phyloP scores from a whole-genome alignment of 2,329 filamentous ascomycete genomes.

The Elsinoe australis region DNA sequence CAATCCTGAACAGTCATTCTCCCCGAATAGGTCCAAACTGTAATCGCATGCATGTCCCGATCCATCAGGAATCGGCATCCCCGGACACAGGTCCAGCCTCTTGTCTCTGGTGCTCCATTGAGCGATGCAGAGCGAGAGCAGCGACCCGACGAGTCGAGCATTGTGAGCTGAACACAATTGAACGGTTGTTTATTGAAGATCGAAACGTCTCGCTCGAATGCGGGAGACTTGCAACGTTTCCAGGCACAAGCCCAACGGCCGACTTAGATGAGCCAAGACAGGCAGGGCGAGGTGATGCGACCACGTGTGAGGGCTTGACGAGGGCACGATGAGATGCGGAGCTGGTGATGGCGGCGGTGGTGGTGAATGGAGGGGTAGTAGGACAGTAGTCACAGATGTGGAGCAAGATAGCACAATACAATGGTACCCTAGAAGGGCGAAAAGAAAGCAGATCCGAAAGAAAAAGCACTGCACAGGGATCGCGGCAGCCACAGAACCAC shows the following conservation, averaged over 20 bases:
- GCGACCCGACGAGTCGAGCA: slow-evolving; percentile 2
- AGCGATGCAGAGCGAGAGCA: slow-evolving; percentile 2
- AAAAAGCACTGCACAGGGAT: slow-evolving; percentile 13
- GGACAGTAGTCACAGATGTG: background rate
- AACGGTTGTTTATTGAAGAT: slow-evolving; percentile 17
- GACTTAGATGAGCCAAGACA: slow-evolving; percentile 16
- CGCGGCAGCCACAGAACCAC: slow-evolving; percentile 10
- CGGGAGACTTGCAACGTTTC: slow-evolving; percentile 12
- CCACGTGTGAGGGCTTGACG: slow-evolving; percentile 14
- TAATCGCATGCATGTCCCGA: slow-evolving; percentile 10
- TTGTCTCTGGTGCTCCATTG: background rate
- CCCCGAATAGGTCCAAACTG: slow-evolving; percentile 11
- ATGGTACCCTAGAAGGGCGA: slow-evolving; percentile 15
- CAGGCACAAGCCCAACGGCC: slow-evolving; percentile 17
- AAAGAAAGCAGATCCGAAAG: slow-evolving; percentile 14
- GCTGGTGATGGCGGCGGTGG: slow-evolving; percentile 6
- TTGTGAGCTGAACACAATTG: slow-evolving; percentile 16
- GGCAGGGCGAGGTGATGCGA: background rate
- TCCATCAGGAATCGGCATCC: slow-evolving; percentile 16
- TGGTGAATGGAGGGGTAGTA: background rate
- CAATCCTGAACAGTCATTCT: slow-evolving; percentile 8
- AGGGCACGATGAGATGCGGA: background rate
- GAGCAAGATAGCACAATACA: background rate
- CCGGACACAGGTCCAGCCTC: slow-evolving; percentile 10
- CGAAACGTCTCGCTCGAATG: slow-evolving; percentile 17